Evolutionary conservation across 1,284 basidiomycete genomes (phyloP).

Genomic region (Mycena sp.): DNA sequence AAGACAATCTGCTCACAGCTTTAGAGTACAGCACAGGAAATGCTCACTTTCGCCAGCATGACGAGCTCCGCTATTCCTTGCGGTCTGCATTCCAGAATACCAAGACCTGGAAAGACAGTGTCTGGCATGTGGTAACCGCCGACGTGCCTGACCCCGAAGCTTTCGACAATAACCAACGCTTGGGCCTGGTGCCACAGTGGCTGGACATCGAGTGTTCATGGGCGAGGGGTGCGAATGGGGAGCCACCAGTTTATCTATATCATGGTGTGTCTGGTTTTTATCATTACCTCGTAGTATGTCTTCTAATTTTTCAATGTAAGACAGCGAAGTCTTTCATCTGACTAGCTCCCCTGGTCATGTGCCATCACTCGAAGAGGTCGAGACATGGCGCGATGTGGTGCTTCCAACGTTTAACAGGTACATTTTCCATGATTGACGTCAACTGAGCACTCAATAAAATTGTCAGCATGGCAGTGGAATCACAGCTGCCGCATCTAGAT

Average conservation of each 20-base stretch:
- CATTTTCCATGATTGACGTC: not conserved
- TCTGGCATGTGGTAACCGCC: constrained; percentile 28
- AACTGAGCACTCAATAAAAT: not conserved
- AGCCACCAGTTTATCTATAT: constrained; percentile 26
- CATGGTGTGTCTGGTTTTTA: constrained; percentile 9
- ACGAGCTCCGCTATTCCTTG: constrained; percentile 30
- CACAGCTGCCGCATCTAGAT: constrained; percentile 27
- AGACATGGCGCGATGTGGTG: constrained; percentile 22
- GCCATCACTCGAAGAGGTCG: constrained; percentile 22
- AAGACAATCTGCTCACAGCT: constrained; percentile 1
- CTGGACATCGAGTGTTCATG: constrained; percentile 17
- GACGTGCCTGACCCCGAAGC: constrained; percentile 26
- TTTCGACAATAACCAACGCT: constrained; percentile 6
- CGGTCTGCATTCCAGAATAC: constrained; percentile 24
- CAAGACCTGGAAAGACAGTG: constrained; percentile 20
- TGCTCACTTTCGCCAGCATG: constrained; percentile 29
- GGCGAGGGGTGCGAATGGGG: constrained; percentile 19
- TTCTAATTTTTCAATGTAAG: constrained; percentile 3
- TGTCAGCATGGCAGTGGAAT: constrained; percentile 29
- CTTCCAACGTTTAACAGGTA: constrained; percentile 33
- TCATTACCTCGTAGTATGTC: not conserved
- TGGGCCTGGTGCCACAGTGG: constrained; percentile 28
- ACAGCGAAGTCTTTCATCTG: constrained; percentile 18
- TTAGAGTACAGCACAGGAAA: constrained; percentile 13
- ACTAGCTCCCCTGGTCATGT: constrained; percentile 16